Percentiles rank a stretch among this genome's conserved stretches.
phyloP scores from a whole-genome alignment of 345 rosid genomes.

The Geranium brycei region DNA sequence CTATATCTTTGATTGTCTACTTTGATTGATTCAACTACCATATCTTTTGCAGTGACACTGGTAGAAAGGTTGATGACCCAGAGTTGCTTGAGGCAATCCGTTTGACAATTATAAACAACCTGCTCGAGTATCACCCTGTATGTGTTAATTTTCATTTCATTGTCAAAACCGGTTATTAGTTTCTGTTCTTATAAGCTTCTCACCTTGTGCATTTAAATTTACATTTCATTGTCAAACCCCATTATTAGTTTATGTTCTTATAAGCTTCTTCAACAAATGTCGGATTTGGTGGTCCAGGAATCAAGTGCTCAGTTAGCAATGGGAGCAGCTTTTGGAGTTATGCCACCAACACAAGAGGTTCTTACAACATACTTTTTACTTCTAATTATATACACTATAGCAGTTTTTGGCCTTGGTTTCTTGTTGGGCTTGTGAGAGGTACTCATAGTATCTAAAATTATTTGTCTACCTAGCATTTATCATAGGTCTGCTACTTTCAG shows the following conservation, averaged over 20 bases:
- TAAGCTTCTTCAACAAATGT: conserved; percentile 7
- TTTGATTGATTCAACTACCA: conserved; percentile 2
- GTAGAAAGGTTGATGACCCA: conserved; percentile 89
- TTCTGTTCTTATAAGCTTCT: conserved; percentile 4
- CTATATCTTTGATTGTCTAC: too few relatives aligned
- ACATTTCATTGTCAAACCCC: neutral
- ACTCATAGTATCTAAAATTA: too few relatives aligned
- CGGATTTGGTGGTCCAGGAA: conserved; percentile 47
- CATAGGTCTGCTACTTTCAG: too few relatives aligned
- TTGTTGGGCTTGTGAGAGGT: too few relatives aligned
- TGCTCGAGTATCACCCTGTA: conserved; percentile 93
- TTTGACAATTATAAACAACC: conserved; percentile 78
- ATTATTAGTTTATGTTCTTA: neutral
- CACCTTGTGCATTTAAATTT: neutral
- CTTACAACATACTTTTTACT: conserved; percentile 2
- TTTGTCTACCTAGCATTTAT: too few relatives aligned
- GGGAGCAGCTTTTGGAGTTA: conserved; percentile 88
- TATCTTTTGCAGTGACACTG: conserved; percentile 48
- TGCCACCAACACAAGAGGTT: conserved; percentile 59
- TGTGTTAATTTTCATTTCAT: neutral
- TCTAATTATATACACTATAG: neutral
- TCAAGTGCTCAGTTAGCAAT: conserved; percentile 91
- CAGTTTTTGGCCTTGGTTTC: neutral
- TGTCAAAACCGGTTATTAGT: too few relatives aligned
- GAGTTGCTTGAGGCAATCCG: conserved; percentile 96